Percentiles rank a stretch among this genome's conserved stretches.
Evolutionary conservation across 2,329 filamentous ascomycete genomes (phyloP).

Genomic region (Sclerotinia spermophila): DNA sequence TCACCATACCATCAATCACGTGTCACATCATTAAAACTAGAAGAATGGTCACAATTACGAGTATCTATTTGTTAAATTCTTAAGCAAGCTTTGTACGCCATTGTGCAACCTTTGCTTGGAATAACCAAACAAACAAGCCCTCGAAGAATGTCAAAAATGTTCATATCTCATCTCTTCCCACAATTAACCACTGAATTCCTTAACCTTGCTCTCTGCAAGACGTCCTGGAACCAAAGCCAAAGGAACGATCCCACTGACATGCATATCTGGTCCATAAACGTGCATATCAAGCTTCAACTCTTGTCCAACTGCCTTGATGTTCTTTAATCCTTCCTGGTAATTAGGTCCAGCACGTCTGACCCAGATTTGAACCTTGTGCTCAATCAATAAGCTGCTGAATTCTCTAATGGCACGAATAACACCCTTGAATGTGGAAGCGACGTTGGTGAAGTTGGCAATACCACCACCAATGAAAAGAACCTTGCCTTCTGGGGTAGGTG

Average conservation of each 20-base stretch:
- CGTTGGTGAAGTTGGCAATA: constrained; percentile 99
- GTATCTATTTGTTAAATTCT: constrained; percentile 34
- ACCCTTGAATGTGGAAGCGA: constrained; percentile 98
- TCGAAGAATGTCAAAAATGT: constrained; percentile 25
- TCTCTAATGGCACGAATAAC: constrained; percentile 95
- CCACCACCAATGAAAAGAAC: constrained; percentile 99
- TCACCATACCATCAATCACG: background rate
- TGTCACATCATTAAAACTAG: background rate
- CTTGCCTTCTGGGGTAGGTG: constrained; percentile 83
- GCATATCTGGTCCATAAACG: constrained; percentile 76
- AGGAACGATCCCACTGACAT: constrained; percentile 93
- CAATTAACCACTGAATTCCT: constrained; percentile 50
- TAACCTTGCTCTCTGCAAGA: constrained; percentile 57
- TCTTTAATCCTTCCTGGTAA: constrained; percentile 99
- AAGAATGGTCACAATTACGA: constrained; percentile 29
- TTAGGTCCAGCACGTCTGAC: constrained; percentile 87
- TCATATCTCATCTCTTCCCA: constrained; percentile 19
- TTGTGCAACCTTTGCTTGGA: constrained; percentile 23
- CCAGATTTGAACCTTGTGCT: constrained; percentile 99
- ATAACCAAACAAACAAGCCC: constrained; percentile 26
- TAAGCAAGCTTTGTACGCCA: constrained; percentile 32
- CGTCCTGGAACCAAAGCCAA: constrained; percentile 71
- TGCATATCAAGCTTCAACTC: constrained; percentile 97
- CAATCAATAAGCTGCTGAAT: constrained; percentile 76
- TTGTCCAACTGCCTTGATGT: constrained; percentile 95